Evolutionary conservation across 768 basidiomycete genomes (phyloP).

Genomic region (Phaeotremella skinneri): DNA sequence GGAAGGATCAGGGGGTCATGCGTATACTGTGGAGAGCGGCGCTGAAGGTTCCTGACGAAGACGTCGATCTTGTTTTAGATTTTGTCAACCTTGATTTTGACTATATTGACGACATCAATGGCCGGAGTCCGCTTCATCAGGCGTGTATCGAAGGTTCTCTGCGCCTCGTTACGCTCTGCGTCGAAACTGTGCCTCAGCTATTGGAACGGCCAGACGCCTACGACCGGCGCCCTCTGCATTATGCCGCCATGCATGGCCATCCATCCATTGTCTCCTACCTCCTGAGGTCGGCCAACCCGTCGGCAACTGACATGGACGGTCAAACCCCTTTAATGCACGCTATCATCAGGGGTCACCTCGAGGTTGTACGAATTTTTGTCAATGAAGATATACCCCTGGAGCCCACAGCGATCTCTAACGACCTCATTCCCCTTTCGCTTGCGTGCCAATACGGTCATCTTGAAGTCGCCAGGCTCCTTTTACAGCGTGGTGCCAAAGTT

Average conservation of each 20-base stretch:
- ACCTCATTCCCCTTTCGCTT: slow-evolving; percentile 81
- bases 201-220: slow-evolving; percentile 79
- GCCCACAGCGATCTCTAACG: slow-evolving; percentile 60
- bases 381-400: slow-evolving; percentile 61
- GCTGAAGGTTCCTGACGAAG: slow-evolving; percentile 59
- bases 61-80: slow-evolving; percentile 67
- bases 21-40: slow-evolving; percentile 90
- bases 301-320: slow-evolving; percentile 84
- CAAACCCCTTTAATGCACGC: slow-evolving; percentile 93
- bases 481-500: slow-evolving; percentile 73
- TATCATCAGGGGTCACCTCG: slow-evolving; percentile 76
- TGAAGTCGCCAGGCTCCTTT: slow-evolving; percentile 72
- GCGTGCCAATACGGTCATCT: slow-evolving; percentile 87
- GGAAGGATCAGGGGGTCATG: slow-evolving; percentile 60
- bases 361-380: slow-evolving; percentile 78
- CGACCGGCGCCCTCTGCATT: slow-evolving; percentile 89
- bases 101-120: slow-evolving; percentile 96
- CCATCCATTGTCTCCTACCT: slow-evolving; percentile 70
- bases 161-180: slow-evolving; percentile 74
- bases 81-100: slow-evolving; percentile 72
- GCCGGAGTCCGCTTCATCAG: slow-evolving; percentile 87
- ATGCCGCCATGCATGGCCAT: slow-evolving; percentile 92
- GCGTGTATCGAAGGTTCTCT: slow-evolving; percentile 80
- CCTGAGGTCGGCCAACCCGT: slow-evolving; percentile 62
- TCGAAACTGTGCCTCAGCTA: slow-evolving; percentile 64